Evolutionary conservation across 768 basidiomycete genomes (phyloP).

Genomic region (Agaricus bisporus): DNA sequence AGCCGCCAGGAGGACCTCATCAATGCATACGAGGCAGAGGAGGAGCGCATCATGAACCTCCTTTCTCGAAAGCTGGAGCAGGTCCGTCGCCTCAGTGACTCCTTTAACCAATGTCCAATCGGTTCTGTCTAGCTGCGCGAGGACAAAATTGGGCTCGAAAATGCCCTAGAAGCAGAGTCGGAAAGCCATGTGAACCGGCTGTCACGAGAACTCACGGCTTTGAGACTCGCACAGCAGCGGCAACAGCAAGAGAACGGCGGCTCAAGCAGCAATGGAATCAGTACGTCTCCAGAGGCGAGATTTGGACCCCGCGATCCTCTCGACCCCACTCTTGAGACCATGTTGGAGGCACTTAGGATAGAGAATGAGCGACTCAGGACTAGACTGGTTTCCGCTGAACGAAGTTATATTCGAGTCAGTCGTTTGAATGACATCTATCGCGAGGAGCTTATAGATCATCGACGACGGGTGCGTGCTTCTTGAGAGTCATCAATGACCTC

Average conservation of each 20-base stretch:
- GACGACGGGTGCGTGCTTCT: slow-evolving; percentile 56
- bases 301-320: slow-evolving; percentile 23
- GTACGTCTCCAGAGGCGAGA: slow-evolving; percentile 28
- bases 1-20: slow-evolving; percentile 67
- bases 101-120: neutral
- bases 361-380: slow-evolving; percentile 75
- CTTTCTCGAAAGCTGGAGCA: slow-evolving; percentile 80
- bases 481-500: neutral
- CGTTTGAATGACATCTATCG: slow-evolving; percentile 79
- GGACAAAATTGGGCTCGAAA: slow-evolving; percentile 82
- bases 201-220: slow-evolving; percentile 59
- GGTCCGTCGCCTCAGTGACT: slow-evolving; percentile 33
- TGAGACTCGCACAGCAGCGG: slow-evolving; percentile 55
- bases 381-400: slow-evolving; percentile 65
- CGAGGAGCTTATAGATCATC: slow-evolving; percentile 76
- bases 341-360: slow-evolving; percentile 69
- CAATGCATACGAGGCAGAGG: slow-evolving; percentile 86
- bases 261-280: slow-evolving; percentile 12
- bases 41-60: slow-evolving; percentile 82
- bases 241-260: slow-evolving; percentile 22
- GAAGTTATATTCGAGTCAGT: slow-evolving; percentile 69
- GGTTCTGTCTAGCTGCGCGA: slow-evolving; percentile 53
- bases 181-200: slow-evolving; percentile 79
- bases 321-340: slow-evolving; percentile 44
- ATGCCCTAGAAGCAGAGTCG: slow-evolving; percentile 78